phyloP scores from a whole-genome alignment of 1,284 basidiomycete species.

The Xerocomus amazonicus region DNA sequence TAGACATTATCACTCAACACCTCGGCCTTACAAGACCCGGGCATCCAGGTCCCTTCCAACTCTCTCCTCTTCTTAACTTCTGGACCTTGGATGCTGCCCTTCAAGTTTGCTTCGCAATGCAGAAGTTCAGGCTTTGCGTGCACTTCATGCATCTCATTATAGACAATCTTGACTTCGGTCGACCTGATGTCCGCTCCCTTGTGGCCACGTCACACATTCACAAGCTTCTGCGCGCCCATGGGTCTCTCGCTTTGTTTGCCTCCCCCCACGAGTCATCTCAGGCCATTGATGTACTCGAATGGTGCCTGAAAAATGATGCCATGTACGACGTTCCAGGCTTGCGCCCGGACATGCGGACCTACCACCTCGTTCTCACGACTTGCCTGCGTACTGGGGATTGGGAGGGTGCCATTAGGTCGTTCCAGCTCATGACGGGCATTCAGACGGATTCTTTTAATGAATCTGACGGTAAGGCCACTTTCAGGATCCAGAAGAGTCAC shows the following conservation, averaged over 20 bases:
- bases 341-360: slow-evolving; percentile 48
- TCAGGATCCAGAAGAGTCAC: slow-evolving; percentile 39
- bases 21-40: slow-evolving; percentile 53
- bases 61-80: slow-evolving; percentile 39
- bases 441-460: slow-evolving; percentile 50
- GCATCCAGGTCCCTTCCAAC: slow-evolving; percentile 36
- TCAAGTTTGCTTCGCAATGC: slow-evolving; percentile 48
- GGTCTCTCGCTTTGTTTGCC: slow-evolving; percentile 38
- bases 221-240: slow-evolving; percentile 52
- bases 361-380: slow-evolving; percentile 51
- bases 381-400: slow-evolving; percentile 64
- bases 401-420: slow-evolving; percentile 49
- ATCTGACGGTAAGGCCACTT: slow-evolving; percentile 32
- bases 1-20: slow-evolving; percentile 59
- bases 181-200: slow-evolving; percentile 38
- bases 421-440: slow-evolving; percentile 67
- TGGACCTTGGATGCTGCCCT: slow-evolving; percentile 54
- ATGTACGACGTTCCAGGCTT: slow-evolving; percentile 40
- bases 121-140: slow-evolving; percentile 45
- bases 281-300: slow-evolving; percentile 56
- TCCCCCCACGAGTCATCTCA: slow-evolving; percentile 33
- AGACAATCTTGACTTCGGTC: slow-evolving; percentile 28
- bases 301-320: slow-evolving; percentile 55
- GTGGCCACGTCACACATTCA: slow-evolving; percentile 55
- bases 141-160: slow-evolving; percentile 59